phyloP scores from a whole-genome alignment of 768 basidiomycete species.

The Kwoniella bestiolae region DNA sequence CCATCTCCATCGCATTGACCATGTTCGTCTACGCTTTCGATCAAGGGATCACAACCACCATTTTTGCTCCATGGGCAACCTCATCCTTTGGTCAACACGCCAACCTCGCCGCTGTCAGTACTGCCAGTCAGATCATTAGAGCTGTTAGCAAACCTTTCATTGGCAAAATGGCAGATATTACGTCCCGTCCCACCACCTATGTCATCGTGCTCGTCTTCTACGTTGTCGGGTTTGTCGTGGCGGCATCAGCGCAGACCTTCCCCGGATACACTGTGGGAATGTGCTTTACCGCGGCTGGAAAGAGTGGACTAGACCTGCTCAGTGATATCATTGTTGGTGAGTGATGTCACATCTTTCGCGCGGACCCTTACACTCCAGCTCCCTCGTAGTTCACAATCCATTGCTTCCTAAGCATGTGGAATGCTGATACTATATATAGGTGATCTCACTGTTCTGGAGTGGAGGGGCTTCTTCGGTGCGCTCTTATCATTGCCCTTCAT shows the following conservation, averaged over 20 bases:
- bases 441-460: conserved; percentile 47
- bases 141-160: conserved; percentile 42
- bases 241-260: conserved; percentile 43
- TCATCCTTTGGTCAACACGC: conserved; percentile 11
- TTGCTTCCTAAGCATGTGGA: too few relatives aligned
- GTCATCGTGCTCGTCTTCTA: conserved; percentile 43
- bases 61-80: conserved; percentile 10
- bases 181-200: conserved; percentile 43
- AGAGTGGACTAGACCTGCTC: conserved; percentile 36
- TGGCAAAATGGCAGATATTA: conserved; percentile 47
- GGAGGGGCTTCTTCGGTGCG: conserved; percentile 42
- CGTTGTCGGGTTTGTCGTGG: conserved; percentile 53
- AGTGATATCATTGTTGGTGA: conserved; percentile 34
- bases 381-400: too few relatives aligned
- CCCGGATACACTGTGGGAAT: conserved; percentile 38
- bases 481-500: conserved; percentile 39
- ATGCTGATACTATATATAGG: too few relatives aligned
- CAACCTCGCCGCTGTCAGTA: too few relatives aligned
- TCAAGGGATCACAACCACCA: conserved; percentile 13
- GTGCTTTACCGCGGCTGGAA: conserved; percentile 28
- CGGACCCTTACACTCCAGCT: too few relatives aligned
- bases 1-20: conserved; percentile 2
- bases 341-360: not conserved
- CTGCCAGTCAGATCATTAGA: too few relatives aligned
- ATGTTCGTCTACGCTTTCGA: conserved; percentile 15